Evolutionary conservation across 148 eudicot species (phyloP).

Genomic region (Vaccinium vitisidaea): DNA sequence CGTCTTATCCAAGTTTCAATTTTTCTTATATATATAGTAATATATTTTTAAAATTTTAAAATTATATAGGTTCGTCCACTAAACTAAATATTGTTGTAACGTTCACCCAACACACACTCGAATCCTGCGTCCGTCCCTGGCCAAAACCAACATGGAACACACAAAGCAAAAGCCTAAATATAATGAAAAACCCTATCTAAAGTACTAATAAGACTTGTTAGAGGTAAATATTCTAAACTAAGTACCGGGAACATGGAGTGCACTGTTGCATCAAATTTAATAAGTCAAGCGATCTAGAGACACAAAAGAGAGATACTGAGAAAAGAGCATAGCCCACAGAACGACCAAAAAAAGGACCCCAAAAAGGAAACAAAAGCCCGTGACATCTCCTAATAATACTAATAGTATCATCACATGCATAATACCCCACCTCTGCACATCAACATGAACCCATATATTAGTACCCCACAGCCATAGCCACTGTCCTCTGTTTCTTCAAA

Average conservation of each 20-base stretch:
- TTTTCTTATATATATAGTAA: no score
- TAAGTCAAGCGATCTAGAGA: neutral
- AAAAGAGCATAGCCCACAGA: constrained; percentile 9
- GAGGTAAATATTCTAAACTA: neutral
- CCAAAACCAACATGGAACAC: no score
- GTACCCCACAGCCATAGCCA: neutral
- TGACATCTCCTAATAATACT: neutral
- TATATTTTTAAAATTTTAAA: no score
- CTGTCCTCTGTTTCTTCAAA: constrained; percentile 7
- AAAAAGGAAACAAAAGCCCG: constrained; percentile 2
- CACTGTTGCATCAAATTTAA: neutral
- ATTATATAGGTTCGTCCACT: no score
- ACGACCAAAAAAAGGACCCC: constrained; percentile 10
- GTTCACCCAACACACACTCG: no score
- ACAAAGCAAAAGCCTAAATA: no score
- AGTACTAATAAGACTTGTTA: neutral
- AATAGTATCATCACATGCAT: constrained; percentile 12
- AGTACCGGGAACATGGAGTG: neutral
- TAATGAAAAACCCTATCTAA: no score
- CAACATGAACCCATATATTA: neutral
- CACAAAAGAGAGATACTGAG: neutral
- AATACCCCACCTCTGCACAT: neutral
- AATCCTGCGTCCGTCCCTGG: no score
- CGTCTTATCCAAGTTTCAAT: no score
- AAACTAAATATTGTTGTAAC: no score